Evolutionary conservation across 352 stramenopile species (phyloP).

Genomic region (Pythium biforme): DNA sequence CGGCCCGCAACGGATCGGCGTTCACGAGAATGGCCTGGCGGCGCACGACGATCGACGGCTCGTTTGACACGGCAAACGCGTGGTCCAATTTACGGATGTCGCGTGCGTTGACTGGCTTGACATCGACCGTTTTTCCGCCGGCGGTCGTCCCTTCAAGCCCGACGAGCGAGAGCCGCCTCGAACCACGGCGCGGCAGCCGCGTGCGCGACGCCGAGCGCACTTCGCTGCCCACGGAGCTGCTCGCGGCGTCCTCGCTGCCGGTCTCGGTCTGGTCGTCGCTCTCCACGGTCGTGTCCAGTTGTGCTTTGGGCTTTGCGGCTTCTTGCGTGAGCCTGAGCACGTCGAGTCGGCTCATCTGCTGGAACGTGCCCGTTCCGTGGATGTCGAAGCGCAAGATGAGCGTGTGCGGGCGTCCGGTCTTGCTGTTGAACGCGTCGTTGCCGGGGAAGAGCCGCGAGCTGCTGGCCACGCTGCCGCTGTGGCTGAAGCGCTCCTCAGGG

Average conservation of each 20-base stretch:
- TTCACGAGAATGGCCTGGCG: slow-evolving; percentile 81
- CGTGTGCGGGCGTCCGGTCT: slow-evolving; percentile 20
- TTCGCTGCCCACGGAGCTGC: not conserved
- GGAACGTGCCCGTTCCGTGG: slow-evolving; percentile 49
- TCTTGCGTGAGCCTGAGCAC: slow-evolving; percentile 60
- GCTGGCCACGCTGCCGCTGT: slow-evolving; percentile 14
- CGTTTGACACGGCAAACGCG: slow-evolving; percentile 76
- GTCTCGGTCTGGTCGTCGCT: slow-evolving; percentile 1
- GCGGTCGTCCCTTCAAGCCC: not conserved
- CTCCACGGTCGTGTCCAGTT: not conserved
- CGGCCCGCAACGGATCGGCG: slow-evolving; percentile 62
- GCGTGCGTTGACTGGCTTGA: slow-evolving; percentile 62
- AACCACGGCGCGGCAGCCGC: slow-evolving; percentile 4
- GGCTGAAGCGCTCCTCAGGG: slow-evolving; percentile 11
- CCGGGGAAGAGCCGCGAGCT: slow-evolving; percentile 14
- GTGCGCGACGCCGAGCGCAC: not conserved
- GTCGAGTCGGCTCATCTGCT: slow-evolving; percentile 64
- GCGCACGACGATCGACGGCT: slow-evolving; percentile 72
- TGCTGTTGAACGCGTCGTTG: slow-evolving; percentile 26
- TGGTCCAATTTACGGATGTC: slow-evolving; percentile 79
- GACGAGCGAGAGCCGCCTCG: slow-evolving; percentile 11
- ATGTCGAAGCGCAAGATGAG: slow-evolving; percentile 42
- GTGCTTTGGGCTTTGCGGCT: slow-evolving; percentile 31
- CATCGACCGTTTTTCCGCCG: slow-evolving; percentile 14
- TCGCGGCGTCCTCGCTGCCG: slow-evolving; percentile 8